Conservation (phyloP, 257 asterid genomes). For the Nicotiana undulata region DNA sequence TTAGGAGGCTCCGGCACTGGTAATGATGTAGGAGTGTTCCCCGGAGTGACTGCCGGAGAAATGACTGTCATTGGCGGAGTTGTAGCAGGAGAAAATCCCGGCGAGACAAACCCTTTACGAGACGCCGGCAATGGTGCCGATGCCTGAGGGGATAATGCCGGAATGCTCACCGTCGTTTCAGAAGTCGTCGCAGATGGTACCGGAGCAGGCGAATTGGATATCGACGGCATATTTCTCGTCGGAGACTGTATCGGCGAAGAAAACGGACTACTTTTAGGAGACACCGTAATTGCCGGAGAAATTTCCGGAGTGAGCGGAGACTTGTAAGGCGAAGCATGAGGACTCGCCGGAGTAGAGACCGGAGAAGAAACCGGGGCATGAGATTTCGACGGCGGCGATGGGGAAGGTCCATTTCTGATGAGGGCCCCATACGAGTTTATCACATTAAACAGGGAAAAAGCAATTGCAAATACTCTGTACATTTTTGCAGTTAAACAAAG, state of each 20-base stretch:
- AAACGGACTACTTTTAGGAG: conserved; percentile 33
- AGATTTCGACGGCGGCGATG: conserved; percentile 15
- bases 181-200: conserved; percentile 9
- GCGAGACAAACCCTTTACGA: neutral
- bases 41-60: neutral
- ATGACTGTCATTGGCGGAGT: no score
- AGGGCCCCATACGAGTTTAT: conserved; percentile 41
- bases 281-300: neutral
- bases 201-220: conserved; percentile 43
- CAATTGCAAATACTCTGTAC: conserved; percentile 20
- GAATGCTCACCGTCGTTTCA: neutral
- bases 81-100: neutral
- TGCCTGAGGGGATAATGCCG: neutral
- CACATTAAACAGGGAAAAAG: conserved; percentile 20
- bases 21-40: neutral
- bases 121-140: neutral
- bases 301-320: conserved; percentile 39
- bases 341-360: conserved; percentile 18
- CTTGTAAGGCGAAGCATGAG: conserved; percentile 34
- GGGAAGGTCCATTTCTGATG: conserved; percentile 40
- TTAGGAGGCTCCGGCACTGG: neutral
- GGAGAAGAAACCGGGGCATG: conserved; percentile 22
- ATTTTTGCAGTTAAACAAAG: conserved; percentile 5
- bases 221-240: conserved; percentile 19
- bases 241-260: conserved; percentile 36